These are phyloP conservation scores for Colletotrichum spaethianum DNA, from an alignment of 2,329 filamentous ascomycete genomes.

Conservation along the genomic window DNA sequence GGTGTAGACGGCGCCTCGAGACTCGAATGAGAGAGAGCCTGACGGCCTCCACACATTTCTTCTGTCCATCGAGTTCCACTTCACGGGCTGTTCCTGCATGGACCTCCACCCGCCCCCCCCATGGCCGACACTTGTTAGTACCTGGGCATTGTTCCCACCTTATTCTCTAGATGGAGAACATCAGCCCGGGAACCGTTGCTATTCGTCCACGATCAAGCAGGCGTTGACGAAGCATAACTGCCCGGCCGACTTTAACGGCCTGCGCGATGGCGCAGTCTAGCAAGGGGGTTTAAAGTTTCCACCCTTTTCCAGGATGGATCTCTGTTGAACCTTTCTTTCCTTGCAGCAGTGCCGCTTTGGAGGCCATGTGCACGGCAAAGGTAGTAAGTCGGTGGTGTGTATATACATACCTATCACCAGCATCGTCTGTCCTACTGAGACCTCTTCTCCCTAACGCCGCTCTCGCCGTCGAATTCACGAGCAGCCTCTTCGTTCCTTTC, in stretches of 20 bases:
- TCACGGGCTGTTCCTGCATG: conserved; percentile 18
- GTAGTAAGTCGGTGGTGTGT: background rate
- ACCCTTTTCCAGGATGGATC: conserved; percentile 22
- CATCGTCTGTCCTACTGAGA: background rate
- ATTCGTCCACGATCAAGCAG: conserved; percentile 17
- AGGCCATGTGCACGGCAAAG: conserved; percentile 9
- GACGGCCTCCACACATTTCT: conserved; percentile 5
- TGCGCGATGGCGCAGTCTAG: conserved; percentile 24
- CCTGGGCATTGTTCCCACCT: conserved; percentile 9
- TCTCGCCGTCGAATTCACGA: background rate
- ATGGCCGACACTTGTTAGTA: background rate
- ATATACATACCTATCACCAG: conserved; percentile 15
- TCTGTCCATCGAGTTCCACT: conserved; percentile 15
- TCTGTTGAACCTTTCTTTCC: conserved; percentile 10
- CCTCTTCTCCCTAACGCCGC: background rate
- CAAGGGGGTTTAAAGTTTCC: conserved; percentile 14
- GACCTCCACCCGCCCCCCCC: conserved; percentile 6
- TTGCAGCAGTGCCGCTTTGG: conserved; percentile 19
- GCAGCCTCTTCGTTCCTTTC: conserved; percentile 22
- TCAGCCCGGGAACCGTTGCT: background rate
- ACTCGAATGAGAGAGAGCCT: background rate
- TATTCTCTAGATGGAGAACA: background rate
- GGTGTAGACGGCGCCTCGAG: no score
- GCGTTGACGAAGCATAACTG: conserved; percentile 13
- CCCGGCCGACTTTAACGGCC: conserved; percentile 18